phyloP scores from a whole-genome alignment of 1,284 basidiomycete species.

The Tylopilus orsonianus region DNA sequence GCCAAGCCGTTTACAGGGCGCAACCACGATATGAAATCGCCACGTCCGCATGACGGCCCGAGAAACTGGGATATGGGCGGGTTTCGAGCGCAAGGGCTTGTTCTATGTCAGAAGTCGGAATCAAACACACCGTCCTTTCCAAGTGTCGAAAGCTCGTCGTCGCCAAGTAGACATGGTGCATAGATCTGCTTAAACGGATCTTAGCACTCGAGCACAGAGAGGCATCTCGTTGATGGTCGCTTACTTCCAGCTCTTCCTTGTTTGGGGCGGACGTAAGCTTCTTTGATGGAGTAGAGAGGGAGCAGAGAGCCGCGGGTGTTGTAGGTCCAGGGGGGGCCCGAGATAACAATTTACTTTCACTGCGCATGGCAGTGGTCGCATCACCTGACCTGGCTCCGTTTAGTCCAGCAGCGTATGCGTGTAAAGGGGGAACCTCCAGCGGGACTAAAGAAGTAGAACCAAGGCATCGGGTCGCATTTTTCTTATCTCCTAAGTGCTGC shows the following conservation, averaged over 20 bases:
- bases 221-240: not conserved
- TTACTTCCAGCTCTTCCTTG: slow-evolving; percentile 28
- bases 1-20: too few relatives aligned
- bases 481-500: not conserved
- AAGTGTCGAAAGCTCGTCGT: slow-evolving; percentile 18
- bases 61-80: not conserved
- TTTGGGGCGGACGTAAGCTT: not conserved
- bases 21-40: too few relatives aligned
- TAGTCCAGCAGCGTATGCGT: not conserved
- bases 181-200: slow-evolving; percentile 20
- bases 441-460: not conserved
- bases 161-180: slow-evolving; percentile 28
- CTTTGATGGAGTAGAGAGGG: not conserved
- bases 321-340: not conserved
- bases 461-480: not conserved
- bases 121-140: slow-evolving; percentile 30
- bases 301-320: not conserved
- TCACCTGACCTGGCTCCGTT: not conserved
- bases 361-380: not conserved
- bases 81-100: not conserved
- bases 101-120: slow-evolving; percentile 25
- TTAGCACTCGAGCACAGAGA: slow-evolving; percentile 1
- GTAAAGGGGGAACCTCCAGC: not conserved
- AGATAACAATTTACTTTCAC: not conserved
- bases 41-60: too few relatives aligned